Base-by-base conservation (phyloP, 75 land plant genomes). In the Gnetum montanum region DNA sequence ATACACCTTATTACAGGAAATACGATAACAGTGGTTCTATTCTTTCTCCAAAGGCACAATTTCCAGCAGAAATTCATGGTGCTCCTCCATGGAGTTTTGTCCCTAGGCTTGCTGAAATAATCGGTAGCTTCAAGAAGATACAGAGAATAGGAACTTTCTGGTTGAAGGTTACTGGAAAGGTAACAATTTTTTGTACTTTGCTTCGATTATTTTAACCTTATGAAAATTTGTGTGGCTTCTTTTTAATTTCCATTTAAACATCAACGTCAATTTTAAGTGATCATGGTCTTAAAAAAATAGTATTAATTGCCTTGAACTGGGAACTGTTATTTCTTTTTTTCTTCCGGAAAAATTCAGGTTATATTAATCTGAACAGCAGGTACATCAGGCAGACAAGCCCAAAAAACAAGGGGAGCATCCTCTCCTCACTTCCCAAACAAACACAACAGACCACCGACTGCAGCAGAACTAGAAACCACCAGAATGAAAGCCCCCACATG, bases 41-140 rank as follows among this genome's bases (percentile, higher is more conserved):
- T 33, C 35, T 22, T 23, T 36, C 44, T 52, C 10, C 47, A n/a
- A 52, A 43, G 29, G 41, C 58, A 0, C 54, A 36, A 29, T 72
- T 93, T 48, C 71, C 72, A 15, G 84, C 58, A 56, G 90, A 94
- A 31, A 70, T 85, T 31, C 87, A 79, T 69, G 90, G 83, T 30
- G 87, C 98, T 45, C 96, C 98, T 37, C 84, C 84, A 30, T 70
- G 69, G 18, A 78, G 88, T 66, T 82, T 94, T 73, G 68, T 89
- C 68, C 63, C 80, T 47, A 74, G 72, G 58, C 56, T 94, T 18
- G 70, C 98, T 48, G 82, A 83, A 68, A 70, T 80, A 35, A 75
- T 89, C 57, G 90, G 80, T 36, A 69, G 83, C 60, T 64, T 94
- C 12, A 85, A 73, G 50, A 61, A 76, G 10, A 53, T 73, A 31